Base-by-base conservation (phyloP, 495 filamentous ascomycete genomes). In the Letharia lupina region DNA sequence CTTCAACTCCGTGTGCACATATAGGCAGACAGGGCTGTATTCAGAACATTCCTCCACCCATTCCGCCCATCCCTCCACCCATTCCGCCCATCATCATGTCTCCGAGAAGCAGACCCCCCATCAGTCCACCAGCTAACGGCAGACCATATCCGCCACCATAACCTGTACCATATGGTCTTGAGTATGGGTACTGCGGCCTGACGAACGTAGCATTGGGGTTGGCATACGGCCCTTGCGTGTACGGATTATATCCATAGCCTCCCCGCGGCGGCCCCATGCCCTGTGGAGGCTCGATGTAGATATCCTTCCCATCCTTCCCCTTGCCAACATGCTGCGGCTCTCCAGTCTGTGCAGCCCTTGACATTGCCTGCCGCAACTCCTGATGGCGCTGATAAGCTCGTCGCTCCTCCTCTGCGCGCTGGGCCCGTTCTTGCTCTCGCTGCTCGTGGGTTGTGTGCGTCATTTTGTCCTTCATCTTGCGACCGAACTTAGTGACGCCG, bases 391-490 rank as follows among this genome's bases (percentile, higher is more conserved):
- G 65, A 68, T 81, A 82, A 12, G 71, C 65, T 37, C 64, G 54
- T 2, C 66, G 68, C 64, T 82, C 80, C 31, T 77, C 67, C 50
- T 76, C 75, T 15, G 72, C 78, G 45, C 79, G 78, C 60, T 70
- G 65, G n/a, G 62, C 47, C 35, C 80, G 74, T 52, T 72, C 61
- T 13, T 56, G 52, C 63, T 75, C 76, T 47, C 80, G 77, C 64
- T 83, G 65, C 45, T 77, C 72, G 71, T 82, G 80, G 18, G 80
- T 80, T 0, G 72, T 73, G 61, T 69, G 56, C 1, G 80, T 82
- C 28, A 82, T 28, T 60, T 77, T 77, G 66, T 82, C 79, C 63
- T 83, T 83, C 66, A 83, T 69, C 41, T 72, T 77, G 57, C 80
- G 75, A 16, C 77, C 78, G 48, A 81, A 74, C 39, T 72, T 74